These are phyloP conservation scores for Phlebiopsis gigantea DNA, from an alignment of 768 basidiomycete genomes.

Conservation along the genomic window DNA sequence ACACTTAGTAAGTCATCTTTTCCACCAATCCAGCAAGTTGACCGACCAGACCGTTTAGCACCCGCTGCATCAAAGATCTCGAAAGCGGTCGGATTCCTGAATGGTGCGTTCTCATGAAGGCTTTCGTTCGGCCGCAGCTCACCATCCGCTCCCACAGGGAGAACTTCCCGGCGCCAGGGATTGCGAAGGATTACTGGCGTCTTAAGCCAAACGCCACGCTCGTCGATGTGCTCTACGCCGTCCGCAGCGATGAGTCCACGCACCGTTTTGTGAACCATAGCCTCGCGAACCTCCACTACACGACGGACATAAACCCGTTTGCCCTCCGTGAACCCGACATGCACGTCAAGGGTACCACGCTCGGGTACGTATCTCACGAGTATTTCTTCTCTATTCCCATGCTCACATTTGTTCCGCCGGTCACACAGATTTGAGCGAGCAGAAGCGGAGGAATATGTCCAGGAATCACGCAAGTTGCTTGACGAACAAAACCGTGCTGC, in stretches of 20 bases:
- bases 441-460: slow-evolving; percentile 62
- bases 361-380: slow-evolving; percentile 47
- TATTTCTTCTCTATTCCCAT: neutral
- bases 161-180: slow-evolving; percentile 71
- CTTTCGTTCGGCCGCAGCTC: neutral
- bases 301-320: slow-evolving; percentile 85
- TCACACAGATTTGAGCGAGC: slow-evolving; percentile 55
- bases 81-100: slow-evolving; percentile 77
- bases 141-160: slow-evolving; percentile 38
- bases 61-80: slow-evolving; percentile 78
- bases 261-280: slow-evolving; percentile 97
- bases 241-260: slow-evolving; percentile 88
- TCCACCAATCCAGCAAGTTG: neutral
- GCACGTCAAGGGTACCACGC: slow-evolving; percentile 68
- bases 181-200: slow-evolving; percentile 96
- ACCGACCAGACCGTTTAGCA: slow-evolving; percentile 38
- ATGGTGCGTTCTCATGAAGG: slow-evolving; percentile 43
- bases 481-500: neutral
- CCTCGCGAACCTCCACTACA: slow-evolving; percentile 75
- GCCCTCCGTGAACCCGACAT: slow-evolving; percentile 87
- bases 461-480: slow-evolving; percentile 54
- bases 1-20: slow-evolving; percentile 68
- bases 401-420: slow-evolving; percentile 3
- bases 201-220: slow-evolving; percentile 67
- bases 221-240: slow-evolving; percentile 85